A percentile compares a stretch with the other conserved stretches of the same genome.
Evolutionary conservation across 2,329 filamentous ascomycete species (phyloP).

Genomic region (Aspergillus sp.): DNA sequence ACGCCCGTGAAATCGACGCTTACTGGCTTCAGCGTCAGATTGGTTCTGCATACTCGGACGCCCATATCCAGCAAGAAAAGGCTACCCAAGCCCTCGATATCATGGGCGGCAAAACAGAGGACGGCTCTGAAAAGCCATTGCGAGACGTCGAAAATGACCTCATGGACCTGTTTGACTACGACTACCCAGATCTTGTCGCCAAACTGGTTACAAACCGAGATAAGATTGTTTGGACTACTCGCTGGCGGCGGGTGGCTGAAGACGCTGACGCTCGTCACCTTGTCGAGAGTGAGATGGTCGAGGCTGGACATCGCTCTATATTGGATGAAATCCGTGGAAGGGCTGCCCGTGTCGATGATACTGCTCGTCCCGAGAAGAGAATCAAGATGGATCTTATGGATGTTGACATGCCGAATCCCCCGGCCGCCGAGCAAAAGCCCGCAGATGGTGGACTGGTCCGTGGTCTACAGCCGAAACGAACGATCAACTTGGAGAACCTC

Average conservation of each 20-base stretch:
- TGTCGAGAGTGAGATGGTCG: slow-evolving; percentile 88
- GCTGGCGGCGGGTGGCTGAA: slow-evolving; percentile 80
- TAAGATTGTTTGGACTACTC: slow-evolving; percentile 94
- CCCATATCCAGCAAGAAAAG: slow-evolving; percentile 92
- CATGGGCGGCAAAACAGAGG: slow-evolving; percentile 72
- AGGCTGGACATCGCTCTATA: slow-evolving; percentile 83
- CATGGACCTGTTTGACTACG: slow-evolving; percentile 98
- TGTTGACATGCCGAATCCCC: slow-evolving; percentile 72
- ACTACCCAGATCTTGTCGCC: slow-evolving; percentile 89
- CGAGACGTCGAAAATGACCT: slow-evolving; percentile 97
- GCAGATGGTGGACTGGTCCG: slow-evolving; percentile 73
- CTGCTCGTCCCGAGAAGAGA: slow-evolving; percentile 71
- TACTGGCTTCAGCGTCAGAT: slow-evolving; percentile 97
- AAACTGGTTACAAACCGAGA: slow-evolving; percentile 90
- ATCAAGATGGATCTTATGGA: slow-evolving; percentile 88
- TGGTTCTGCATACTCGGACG: slow-evolving; percentile 83
- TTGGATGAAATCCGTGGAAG: slow-evolving; percentile 86
- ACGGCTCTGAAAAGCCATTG: slow-evolving; percentile 80
- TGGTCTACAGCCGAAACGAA: slow-evolving; percentile 80
- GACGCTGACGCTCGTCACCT: slow-evolving; percentile 72
- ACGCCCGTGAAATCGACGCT: slow-evolving; percentile 90
- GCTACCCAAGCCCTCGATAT: slow-evolving; percentile 82
- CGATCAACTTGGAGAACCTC: slow-evolving; percentile 93
- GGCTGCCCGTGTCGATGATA: slow-evolving; percentile 57
- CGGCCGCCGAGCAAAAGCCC: slow-evolving; percentile 58